Conservation (phyloP, 805 yeast genomes). For the Komagataella kurtzmanii region DNA sequence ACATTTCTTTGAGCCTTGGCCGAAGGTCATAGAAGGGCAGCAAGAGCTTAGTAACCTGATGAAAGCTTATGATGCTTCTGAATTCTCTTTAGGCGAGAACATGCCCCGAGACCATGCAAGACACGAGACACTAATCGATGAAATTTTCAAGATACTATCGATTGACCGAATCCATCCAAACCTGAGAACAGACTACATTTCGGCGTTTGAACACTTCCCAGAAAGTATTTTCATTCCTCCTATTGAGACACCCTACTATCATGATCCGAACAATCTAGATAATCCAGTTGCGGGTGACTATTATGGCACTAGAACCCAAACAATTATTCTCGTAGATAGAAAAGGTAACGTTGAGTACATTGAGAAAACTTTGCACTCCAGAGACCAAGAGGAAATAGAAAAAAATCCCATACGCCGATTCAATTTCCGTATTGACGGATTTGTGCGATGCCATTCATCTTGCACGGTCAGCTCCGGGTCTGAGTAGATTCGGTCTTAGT, state of each 20-base stretch:
- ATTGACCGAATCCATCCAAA: slow-evolving; percentile 20
- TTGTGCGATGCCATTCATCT: background rate
- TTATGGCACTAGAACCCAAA: slow-evolving; percentile 86
- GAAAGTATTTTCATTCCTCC: slow-evolving; percentile 18
- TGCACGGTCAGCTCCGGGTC: background rate
- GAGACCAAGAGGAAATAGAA: slow-evolving; percentile 17
- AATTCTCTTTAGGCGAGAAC: slow-evolving; percentile 7
- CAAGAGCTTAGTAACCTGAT: slow-evolving; percentile 37
- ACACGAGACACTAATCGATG: slow-evolving; percentile 26
- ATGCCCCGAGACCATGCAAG: background rate
- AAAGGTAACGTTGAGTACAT: slow-evolving; percentile 38
- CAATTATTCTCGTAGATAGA: slow-evolving; percentile 49
- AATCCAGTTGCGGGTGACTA: slow-evolving; percentile 32
- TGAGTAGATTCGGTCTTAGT: background rate
- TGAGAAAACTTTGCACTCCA: slow-evolving; percentile 47
- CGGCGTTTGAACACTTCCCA: slow-evolving; percentile 29
- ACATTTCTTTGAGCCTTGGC: slow-evolving; percentile 59
- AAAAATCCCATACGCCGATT: background rate
- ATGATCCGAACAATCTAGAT: background rate
- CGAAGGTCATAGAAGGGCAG: slow-evolving; percentile 53
- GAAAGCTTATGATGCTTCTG: slow-evolving; percentile 7
- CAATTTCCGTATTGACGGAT: background rate
- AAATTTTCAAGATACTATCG: slow-evolving; percentile 43
- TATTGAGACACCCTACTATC: background rate
- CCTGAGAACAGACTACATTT: slow-evolving; percentile 10